phyloP scores from a whole-genome alignment of 2,329 filamentous ascomycete genomes.

The Beauveria brongniartii region DNA sequence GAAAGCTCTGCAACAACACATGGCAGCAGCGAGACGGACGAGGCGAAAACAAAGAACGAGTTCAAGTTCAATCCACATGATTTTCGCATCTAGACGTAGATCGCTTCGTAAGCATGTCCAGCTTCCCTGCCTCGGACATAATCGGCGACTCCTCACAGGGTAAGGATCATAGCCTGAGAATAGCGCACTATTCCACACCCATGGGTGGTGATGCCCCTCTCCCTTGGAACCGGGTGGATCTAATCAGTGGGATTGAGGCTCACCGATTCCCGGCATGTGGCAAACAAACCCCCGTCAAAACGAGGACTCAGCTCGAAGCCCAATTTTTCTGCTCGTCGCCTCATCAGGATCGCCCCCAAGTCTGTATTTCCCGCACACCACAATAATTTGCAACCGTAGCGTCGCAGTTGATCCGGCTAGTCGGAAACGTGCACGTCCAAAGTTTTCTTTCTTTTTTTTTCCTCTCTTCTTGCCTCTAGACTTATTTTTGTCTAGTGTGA shows the following conservation, averaged over 20 bases:
- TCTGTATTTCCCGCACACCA: slow-evolving; percentile 4
- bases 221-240: neutral
- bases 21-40: neutral
- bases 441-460: neutral
- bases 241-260: neutral
- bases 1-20: neutral
- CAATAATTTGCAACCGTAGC: neutral
- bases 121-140: neutral
- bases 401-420: neutral
- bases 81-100: neutral
- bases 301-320: slow-evolving; percentile 1
- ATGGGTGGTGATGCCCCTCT: neutral
- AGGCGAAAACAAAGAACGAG: neutral
- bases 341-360: neutral
- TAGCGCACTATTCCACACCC: neutral
- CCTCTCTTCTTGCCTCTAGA: neutral
- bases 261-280: neutral
- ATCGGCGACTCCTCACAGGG: neutral
- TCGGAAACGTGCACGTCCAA: neutral
- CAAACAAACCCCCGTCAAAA: neutral
- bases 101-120: neutral
- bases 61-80: too few relatives aligned
- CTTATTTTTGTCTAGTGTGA: neutral
- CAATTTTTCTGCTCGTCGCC: neutral
- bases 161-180: neutral